Evolutionary conservation across 192 early-diverging fungal genomes (phyloP), one percentile per base, ranked within the genome.

Genomic region (Spizellomyces punctatus): DNA sequence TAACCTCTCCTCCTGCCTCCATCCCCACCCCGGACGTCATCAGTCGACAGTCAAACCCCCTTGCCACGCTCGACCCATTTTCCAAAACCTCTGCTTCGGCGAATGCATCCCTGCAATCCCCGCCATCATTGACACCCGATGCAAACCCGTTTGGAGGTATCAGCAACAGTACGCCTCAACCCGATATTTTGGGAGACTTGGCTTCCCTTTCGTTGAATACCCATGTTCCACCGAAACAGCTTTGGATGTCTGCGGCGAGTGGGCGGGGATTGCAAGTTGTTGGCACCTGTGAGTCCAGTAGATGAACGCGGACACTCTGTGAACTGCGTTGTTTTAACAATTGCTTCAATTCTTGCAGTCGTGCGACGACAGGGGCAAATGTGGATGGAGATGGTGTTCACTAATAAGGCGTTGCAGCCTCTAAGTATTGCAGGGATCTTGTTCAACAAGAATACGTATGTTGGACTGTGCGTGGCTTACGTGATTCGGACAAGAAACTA

Each of bases 401-500:
- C 71, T 19, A 93, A 93, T 81, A 80, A 76, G 52, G 74, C 79
- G 46, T 21, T 62, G 8, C 70, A 79, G 48, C 46, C 87, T 3
- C 71, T 93, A 46, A 72, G 75, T 19, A 86, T 88, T 71, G 88
- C 89, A 81, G 91, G 89, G 0, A 90, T 93, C 21, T 88, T 90
- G 69, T 91, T 93, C 81, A 93, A 93, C 85, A 90, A 90, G 69
- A 93, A 93, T 80, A 76, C 49, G 84, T 85, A 69, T 72, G 68
- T 44, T 16, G 17, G 27, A 9, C 52, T n/a, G 27, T 36, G 27
- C 3, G 27, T 36, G 3, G 27, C 3, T 36, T 36, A 3, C 27
- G 3, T 36, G 1, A 36, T 36, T 36, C 3, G 0, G 27, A 3
- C 0, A 36, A 36, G 27, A 36, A 36, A 36, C 27, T 36, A 36